Percentiles rank a stretch among this genome's conserved stretches.
Evolutionary conservation across 495 filamentous ascomycete genomes (phyloP).

Genomic region (Lepraria neglecta): DNA sequence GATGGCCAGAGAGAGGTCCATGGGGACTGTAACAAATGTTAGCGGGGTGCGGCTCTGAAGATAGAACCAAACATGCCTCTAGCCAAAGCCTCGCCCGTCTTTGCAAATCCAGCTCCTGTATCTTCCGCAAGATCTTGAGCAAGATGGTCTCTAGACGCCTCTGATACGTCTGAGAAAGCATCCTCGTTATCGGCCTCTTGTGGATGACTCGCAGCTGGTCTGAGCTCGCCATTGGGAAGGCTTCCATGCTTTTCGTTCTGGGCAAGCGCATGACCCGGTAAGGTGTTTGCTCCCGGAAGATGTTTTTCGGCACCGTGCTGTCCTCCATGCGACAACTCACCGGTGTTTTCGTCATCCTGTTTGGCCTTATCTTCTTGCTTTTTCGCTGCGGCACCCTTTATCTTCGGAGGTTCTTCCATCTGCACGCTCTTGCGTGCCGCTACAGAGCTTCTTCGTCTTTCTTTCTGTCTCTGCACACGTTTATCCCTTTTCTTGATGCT

Average conservation of each 20-base stretch:
- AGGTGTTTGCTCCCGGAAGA: conserved; percentile 18
- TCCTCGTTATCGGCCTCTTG: conserved; percentile 9
- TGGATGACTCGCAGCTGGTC: conserved; percentile 16
- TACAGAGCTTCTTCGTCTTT: conserved; percentile 27
- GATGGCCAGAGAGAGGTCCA: conserved; percentile 66
- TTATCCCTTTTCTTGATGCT: conserved; percentile 44
- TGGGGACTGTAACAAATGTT: conserved; percentile 27
- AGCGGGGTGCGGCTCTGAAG: background rate
- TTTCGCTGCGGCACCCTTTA: background rate
- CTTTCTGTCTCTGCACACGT: conserved; percentile 39
- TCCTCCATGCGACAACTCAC: conserved; percentile 15
- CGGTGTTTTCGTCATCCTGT: conserved; percentile 14
- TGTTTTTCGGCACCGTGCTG: conserved; percentile 19
- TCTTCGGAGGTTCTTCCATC: background rate
- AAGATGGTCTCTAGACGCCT: conserved; percentile 26
- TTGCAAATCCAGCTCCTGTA: conserved; percentile 41
- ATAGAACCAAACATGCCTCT: conserved; percentile 21
- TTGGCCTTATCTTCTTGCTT: background rate
- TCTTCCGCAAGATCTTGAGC: conserved; percentile 38
- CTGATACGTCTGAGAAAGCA: conserved; percentile 22
- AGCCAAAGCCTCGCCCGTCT: conserved; percentile 44
- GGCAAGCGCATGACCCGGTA: conserved; percentile 10
- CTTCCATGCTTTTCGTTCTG: conserved; percentile 16
- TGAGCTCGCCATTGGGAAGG: conserved; percentile 7
- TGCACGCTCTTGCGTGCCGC: conserved; percentile 8